Evolutionary conservation across 176 grass and related monocot genomes (phyloP).

Genomic region (Raddia distichophylla): DNA sequence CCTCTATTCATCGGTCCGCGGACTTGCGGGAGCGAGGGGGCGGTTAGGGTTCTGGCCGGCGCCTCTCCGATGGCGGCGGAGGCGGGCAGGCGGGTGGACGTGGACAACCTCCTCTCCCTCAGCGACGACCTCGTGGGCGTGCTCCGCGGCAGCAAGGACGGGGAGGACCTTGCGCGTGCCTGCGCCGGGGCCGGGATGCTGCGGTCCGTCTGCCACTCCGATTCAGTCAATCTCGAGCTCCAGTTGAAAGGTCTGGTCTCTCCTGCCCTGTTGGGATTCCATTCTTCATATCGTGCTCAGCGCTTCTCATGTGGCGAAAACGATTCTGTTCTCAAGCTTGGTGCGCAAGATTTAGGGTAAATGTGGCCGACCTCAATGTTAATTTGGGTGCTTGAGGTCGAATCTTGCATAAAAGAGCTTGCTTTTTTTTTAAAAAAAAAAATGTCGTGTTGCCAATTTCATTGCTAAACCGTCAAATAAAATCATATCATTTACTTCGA

Average conservation of each 20-base stretch:
- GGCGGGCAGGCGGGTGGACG: constrained; percentile 35
- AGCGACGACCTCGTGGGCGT: constrained; percentile 54
- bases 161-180: constrained; percentile 39
- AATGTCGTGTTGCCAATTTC: not conserved
- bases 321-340: not conserved
- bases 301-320: not conserved
- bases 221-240: constrained; percentile 40
- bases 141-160: constrained; percentile 43
- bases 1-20: not conserved
- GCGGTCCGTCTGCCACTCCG: constrained; percentile 50
- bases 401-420: constrained; percentile 12
- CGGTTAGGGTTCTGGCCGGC: constrained; percentile 37
- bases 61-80: constrained; percentile 41
- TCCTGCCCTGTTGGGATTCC: constrained; percentile 3
- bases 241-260: constrained; percentile 50
- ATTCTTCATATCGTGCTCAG: not conserved
- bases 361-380: not conserved
- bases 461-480: not conserved
- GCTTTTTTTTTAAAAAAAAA: not conserved
- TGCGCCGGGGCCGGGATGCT: constrained; percentile 48
- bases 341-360: not conserved
- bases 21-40: not conserved
- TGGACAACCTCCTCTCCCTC: constrained; percentile 48
- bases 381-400: not conserved
- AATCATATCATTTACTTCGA: not conserved